Evolutionary conservation across 495 filamentous ascomycete genomes (phyloP).

Genomic region (Clavariopsis aquatica): DNA sequence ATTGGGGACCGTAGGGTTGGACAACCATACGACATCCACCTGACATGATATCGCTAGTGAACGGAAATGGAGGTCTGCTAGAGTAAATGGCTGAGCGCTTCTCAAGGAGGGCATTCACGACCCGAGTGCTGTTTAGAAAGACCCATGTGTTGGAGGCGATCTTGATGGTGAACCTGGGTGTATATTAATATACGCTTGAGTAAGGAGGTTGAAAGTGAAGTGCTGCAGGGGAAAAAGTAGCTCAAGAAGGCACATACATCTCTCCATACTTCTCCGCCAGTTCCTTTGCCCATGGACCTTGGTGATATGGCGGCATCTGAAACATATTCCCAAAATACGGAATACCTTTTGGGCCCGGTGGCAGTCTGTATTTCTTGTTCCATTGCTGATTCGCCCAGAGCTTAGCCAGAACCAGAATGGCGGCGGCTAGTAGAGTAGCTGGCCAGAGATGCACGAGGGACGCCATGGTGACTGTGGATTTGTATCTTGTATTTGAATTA

Average conservation of each 20-base stretch:
- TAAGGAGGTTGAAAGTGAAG: background rate
- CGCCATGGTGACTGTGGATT: background rate
- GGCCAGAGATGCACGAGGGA: background rate
- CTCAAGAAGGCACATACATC: constrained; percentile 4
- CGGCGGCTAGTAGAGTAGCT: background rate
- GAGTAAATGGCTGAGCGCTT: constrained; percentile 42
- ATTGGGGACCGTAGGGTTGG: constrained; percentile 38
- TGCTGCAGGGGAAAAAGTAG: background rate
- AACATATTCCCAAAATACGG: constrained; percentile 27
- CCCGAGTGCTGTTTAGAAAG: constrained; percentile 44
- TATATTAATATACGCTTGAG: background rate
- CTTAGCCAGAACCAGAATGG: constrained; percentile 6
- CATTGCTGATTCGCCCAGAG: constrained; percentile 14
- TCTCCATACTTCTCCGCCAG: constrained; percentile 29
- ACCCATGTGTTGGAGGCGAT: constrained; percentile 43
- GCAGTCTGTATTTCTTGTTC: constrained; percentile 16
- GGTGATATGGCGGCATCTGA: constrained; percentile 23
- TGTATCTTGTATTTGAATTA: background rate
- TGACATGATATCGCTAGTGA: constrained; percentile 40
- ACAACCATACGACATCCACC: constrained; percentile 40
- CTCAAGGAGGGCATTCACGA: constrained; percentile 44
- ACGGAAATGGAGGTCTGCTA: constrained; percentile 39
- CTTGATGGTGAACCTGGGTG: constrained; percentile 25
- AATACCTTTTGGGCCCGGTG: constrained; percentile 13
- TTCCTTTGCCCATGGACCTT: constrained; percentile 22